Evolutionary conservation across 116 monocot species (phyloP), one percentile per base, ranked within the genome.

Genomic region (Iris pallida): DNA sequence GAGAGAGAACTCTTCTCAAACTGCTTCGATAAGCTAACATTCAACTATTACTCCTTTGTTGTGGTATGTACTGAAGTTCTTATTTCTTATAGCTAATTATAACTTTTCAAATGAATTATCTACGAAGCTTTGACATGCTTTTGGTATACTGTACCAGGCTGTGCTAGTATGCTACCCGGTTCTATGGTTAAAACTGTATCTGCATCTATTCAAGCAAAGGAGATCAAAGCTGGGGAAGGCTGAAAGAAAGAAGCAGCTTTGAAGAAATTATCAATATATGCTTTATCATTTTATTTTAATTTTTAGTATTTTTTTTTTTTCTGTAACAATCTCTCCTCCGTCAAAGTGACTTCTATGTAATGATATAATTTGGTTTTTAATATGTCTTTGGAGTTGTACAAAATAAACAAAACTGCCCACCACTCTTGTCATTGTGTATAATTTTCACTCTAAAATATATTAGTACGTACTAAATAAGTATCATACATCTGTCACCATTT

Each of bases 201-300:
- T 90, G 16, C 87, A 94, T 77, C 55, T 94, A 43, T 88, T 94
- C 53, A 85, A 87, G 80, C 94, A 94, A 73, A 70, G 90, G 42
- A 45, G 62, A 53, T 78, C 80, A 12, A 94, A 90, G 72, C 72
- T 94, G 17, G 68, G 75, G 46, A 81, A 71, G 41, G 68, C 52
- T 13, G 63, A 65, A 42, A n/a, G 15, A n/a, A 75, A 83, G 77
- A 66, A 66, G 53, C 10, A 65, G 48, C 7, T 48, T 65, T 65
- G 49, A 40, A 17, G 11, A n/a, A n/a, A n/a, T n/a, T n/a, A n/a
- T n/a, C n/a, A n/a, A 30, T 30, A 30, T 30, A 30, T 30, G 30
- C 30, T 30, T 30, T 30, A 30, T 30, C 30, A n/a, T n/a, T n/a
- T n/a, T n/a, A n/a, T n/a, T n/a, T n/a, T n/a, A n/a, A n/a, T n/a